Base-by-base conservation (phyloP, 306 rosid species). In the Rubus idaeus region DNA sequence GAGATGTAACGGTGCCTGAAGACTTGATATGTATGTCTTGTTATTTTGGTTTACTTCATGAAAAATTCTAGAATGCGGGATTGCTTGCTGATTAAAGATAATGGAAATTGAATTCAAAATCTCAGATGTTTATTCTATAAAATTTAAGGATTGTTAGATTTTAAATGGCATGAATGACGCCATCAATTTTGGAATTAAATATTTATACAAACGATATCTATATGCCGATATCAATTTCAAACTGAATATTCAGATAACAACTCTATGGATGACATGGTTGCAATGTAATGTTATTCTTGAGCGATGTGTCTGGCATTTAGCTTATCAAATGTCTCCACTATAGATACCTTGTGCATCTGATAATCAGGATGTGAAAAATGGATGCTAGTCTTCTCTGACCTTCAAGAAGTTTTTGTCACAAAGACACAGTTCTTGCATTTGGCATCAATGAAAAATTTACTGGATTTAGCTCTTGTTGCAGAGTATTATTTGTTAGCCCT, bases 401-500 rank as follows among this genome's bases (percentile, higher is more conserved):
- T 30, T 75, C 49, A 63, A 17, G 44, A 70, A 75, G 21, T 66
- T 71, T 52, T 45, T 75, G 30, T 55, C 46, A 64, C 61, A 65
- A 30, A 68, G 61, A 64, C 50, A 58, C 61, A 70, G 52, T 39
- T 75, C 65, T 75, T 85, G 82, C 68, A 14, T 50, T 63, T 84
- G 61, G 73, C 65, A 76, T 64, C 42, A 52, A 50, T 53, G 63
- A 8, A 64, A 52, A 41, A 70, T 82, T 65, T 61, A 76, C 60
- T 53, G 65, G 47, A 51, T 82, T 78, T 20, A 79, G 79, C 77
- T 53, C 51, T 23, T 85, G 79, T 81, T 88, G 90, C 91, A 95
- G 98, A 89, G 80, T 86, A 72, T 73, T 92, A 87, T 84, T 79
- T 95, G 81, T 75, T 87, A 87, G 98, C 97, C 45, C 96, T 90